phyloP scores from a whole-genome alignment of 2,329 filamentous ascomycete species.

The Thyridium curvatum region DNA sequence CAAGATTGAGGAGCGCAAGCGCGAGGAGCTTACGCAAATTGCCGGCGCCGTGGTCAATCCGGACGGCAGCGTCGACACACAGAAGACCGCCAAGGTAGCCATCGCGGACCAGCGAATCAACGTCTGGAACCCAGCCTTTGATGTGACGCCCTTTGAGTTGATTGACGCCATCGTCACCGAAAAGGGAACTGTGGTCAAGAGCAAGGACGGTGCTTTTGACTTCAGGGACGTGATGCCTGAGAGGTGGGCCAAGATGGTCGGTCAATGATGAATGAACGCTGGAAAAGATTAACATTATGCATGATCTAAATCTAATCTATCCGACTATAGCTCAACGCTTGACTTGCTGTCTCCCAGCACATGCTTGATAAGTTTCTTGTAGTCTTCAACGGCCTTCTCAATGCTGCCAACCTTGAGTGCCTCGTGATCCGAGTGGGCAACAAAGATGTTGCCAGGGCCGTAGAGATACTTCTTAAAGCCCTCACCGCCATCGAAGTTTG shows the following conservation, averaged over 20 bases:
- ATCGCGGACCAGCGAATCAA: conserved; percentile 72
- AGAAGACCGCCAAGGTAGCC: conserved; percentile 63
- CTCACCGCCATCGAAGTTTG: conserved; percentile 55
- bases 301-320: background rate
- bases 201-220: conserved; percentile 61
- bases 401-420: conserved; percentile 69
- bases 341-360: conserved; percentile 27
- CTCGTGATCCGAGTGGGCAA: conserved; percentile 83
- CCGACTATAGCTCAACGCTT: background rate
- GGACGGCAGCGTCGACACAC: conserved; percentile 57
- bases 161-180: conserved; percentile 96
- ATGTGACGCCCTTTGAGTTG: conserved; percentile 81
- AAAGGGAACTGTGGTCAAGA: conserved; percentile 78
- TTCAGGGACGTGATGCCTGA: conserved; percentile 51
- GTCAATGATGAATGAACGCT: conserved; percentile 1
- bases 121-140: conserved; percentile 97
- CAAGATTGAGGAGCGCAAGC: conserved; percentile 80
- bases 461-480: conserved; percentile 62
- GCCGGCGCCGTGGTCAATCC: conserved; percentile 66
- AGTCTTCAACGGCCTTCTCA: conserved; percentile 72
- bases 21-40: conserved; percentile 77
- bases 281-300: background rate
- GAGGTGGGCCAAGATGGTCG: conserved; percentile 38
- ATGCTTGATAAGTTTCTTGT: conserved; percentile 62
- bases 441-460: conserved; percentile 68